Evolutionary conservation across 495 filamentous ascomycete genomes (phyloP), one percentile per base, ranked within the genome.

Genomic region (Podospora pseudoanserina): DNA sequence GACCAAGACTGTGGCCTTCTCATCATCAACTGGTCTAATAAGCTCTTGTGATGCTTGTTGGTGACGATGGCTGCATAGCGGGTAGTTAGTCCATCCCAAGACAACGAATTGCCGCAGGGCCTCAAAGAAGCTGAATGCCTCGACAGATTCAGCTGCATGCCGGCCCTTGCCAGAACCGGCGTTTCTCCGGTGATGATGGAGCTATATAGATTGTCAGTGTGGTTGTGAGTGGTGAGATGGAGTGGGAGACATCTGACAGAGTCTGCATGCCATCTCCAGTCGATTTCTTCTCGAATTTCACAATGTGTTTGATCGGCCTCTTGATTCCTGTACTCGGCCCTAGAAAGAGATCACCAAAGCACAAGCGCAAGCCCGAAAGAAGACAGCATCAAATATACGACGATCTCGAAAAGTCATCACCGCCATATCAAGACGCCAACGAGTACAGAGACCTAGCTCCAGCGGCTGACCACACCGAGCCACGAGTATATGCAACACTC

Each of bases 241-340:
- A 49, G 0, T 49, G 9, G 15, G 15, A 49, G 39, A 49, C 9
- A 49, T 11, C 39, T 11, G 39, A 11, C 39, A 49, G 18, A 49
- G 39, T 49, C 13, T 13, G 18, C 9, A 0, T 16, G 15, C 39
- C 39, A 49, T 49, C 15, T 16, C 7, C 15, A 49, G 39, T 49
- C 39, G 39, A 2, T 13, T 13, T 49, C n/a, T 58, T 20, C n/a
- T 58, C 55, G 11, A 30, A n/a, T 16, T 7, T 20, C 27, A 64
- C 18, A 54, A 70, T 70, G 68, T 70, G 68, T 39, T 56, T 70
- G 0, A 64, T 70, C 64, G 68, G 68, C 19, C 54, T 70, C 15
- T 20, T 70, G 20, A 23, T 70, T 1, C 60, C 55, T 11, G 3
- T 65, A 16, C 44, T 69, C 20, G 58, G 15, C 3, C 28, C 9